Evolutionary conservation across 176 grass and related monocot genomes (phyloP).

Genomic region (Secale cereale): DNA sequence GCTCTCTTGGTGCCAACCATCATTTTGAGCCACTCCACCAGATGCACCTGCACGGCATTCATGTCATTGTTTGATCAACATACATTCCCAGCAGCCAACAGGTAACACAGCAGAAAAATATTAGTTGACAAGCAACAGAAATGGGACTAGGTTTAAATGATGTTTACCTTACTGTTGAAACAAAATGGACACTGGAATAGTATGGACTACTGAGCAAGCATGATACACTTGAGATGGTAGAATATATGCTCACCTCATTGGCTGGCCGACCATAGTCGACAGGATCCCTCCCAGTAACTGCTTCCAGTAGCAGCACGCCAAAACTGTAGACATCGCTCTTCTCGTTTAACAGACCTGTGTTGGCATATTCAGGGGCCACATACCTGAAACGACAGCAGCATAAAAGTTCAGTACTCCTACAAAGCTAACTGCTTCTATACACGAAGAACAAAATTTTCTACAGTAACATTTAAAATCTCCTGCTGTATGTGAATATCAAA

Average conservation of each 20-base stretch:
- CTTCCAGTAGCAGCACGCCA: constrained; percentile 66
- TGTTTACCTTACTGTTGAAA: neutral
- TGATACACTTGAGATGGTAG: neutral
- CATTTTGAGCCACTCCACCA: constrained; percentile 78
- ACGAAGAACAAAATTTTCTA: neutral
- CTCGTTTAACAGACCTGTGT: constrained; percentile 75
- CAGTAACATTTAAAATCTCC: too few relatives aligned
- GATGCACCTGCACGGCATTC: constrained; percentile 47
- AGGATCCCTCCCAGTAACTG: constrained; percentile 73
- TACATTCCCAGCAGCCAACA: neutral
- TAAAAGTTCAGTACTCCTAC: neutral
- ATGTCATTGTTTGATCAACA: neutral
- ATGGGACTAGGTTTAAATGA: neutral
- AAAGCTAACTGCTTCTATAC: neutral
- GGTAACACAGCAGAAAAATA: neutral
- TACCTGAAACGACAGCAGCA: constrained; percentile 45
- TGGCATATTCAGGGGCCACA: constrained; percentile 79
- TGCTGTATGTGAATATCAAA: neutral
- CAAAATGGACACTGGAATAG: neutral
- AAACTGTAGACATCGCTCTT: constrained; percentile 85
- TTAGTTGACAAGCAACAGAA: neutral
- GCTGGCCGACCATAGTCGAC: constrained; percentile 72
- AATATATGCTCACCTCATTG: constrained; percentile 50
- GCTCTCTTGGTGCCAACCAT: constrained; percentile 59
- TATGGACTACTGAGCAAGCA: neutral